A percentile compares a stretch with the other conserved stretches of the same genome.
Conservation (phyloP, 306 rosid species). For the Quercus aquifolioides region DNA sequence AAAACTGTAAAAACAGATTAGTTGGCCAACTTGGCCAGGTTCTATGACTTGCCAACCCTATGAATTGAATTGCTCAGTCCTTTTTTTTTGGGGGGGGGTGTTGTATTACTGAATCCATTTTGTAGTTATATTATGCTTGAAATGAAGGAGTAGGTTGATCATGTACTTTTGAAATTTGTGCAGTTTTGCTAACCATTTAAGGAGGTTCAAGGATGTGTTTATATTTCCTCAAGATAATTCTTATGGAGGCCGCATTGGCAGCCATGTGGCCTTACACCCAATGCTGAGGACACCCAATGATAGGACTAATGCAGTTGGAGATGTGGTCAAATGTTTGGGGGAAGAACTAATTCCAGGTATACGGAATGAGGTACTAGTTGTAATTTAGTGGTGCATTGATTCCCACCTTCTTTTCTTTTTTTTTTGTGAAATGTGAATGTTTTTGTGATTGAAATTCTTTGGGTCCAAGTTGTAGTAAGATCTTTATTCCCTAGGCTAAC, state of each 20-base stretch:
- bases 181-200: conserved; percentile 72
- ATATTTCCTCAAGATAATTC: conserved; percentile 34
- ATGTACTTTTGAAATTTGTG: conserved; percentile 14
- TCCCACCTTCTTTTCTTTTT: not conserved
- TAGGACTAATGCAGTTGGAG: conserved; percentile 67
- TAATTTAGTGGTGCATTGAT: not conserved
- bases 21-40: too few species aligned
- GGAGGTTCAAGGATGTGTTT: conserved; percentile 59
- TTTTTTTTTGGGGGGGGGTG: too few species aligned
- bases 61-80: too few species aligned
- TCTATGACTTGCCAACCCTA: too few species aligned
- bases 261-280: conserved; percentile 54
- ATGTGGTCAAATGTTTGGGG: conserved; percentile 63
- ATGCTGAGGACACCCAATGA: conserved; percentile 52
- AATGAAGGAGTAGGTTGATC: conserved; percentile 1
- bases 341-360: conserved; percentile 75
- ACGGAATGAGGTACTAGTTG: conserved; percentile 79
- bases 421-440: not conserved
- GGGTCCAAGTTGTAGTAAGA: not conserved
- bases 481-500: not conserved
- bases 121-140: not conserved
- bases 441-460: not conserved
- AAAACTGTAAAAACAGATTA: too few species aligned
- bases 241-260: conserved; percentile 23
- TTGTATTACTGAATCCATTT: too few species aligned